Conservation (phyloP, 495 filamentous ascomycete genomes). For the Xylaria grammica region DNA sequence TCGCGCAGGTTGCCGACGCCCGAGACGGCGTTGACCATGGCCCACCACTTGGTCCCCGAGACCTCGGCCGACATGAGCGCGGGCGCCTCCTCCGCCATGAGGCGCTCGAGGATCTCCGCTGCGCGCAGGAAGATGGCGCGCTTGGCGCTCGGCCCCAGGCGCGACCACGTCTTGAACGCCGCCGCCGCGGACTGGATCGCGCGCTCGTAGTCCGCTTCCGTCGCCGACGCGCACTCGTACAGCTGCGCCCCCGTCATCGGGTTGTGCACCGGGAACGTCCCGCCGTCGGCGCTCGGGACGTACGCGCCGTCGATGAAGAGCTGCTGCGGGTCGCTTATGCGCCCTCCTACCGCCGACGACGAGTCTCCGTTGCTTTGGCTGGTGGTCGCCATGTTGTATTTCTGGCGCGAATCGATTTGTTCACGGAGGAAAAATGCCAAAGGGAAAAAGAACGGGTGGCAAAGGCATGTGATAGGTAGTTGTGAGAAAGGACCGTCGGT, state of each 20-base stretch:
- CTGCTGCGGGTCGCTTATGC: conserved; percentile 40
- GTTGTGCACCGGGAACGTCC: conserved; percentile 65
- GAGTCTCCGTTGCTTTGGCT: not conserved
- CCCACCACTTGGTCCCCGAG: conserved; percentile 44
- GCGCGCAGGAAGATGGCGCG: conserved; percentile 71
- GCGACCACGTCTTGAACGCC: conserved; percentile 69
- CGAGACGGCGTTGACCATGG: conserved; percentile 57
- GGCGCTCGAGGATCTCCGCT: conserved; percentile 66
- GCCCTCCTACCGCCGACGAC: not conserved
- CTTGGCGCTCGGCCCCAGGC: conserved; percentile 60
- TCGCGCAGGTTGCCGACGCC: conserved; percentile 64
- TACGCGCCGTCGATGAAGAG: conserved; percentile 69
- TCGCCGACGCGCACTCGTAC: conserved; percentile 63
- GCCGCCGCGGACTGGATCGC: conserved; percentile 65
- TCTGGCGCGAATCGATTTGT: not conserved
- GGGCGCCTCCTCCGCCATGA: conserved; percentile 65
- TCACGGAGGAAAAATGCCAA: too few species aligned
- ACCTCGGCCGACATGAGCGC: conserved; percentile 48
- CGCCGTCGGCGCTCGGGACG: conserved; percentile 50
- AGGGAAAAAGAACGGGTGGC: too few species aligned
- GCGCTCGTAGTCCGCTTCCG: conserved; percentile 59
- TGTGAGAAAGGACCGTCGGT: not conserved
- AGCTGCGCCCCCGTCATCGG: conserved; percentile 62
- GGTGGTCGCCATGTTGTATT: not conserved
- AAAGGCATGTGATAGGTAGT: too few species aligned